Evolutionary conservation across 345 rosid species (phyloP).

Genomic region (Melaleuca alternifolia): DNA sequence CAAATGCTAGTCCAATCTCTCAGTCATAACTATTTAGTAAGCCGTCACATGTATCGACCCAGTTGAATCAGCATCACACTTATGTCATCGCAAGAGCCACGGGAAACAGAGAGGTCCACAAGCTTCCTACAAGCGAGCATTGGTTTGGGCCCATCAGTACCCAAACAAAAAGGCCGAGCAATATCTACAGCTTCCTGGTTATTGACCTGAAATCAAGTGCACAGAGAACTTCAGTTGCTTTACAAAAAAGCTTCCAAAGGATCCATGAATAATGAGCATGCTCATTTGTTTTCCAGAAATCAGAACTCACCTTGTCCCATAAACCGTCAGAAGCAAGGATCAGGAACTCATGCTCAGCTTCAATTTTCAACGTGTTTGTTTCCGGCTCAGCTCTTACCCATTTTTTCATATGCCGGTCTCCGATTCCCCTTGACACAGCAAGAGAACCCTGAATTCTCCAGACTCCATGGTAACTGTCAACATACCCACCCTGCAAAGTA

Average conservation of each 20-base stretch:
- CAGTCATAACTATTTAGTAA: neutral
- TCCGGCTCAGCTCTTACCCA: slow-evolving; percentile 97
- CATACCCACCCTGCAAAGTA: slow-evolving; percentile 65
- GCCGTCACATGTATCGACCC: slow-evolving; percentile 16
- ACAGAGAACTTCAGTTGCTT: neutral
- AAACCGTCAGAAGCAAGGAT: slow-evolving; percentile 94
- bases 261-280: neutral
- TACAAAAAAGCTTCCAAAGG: neutral
- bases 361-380: slow-evolving; percentile 35
- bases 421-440: slow-evolving; percentile 83
- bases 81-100: slow-evolving; percentile 69
- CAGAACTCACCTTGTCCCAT: slow-evolving; percentile 72
- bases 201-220: slow-evolving; percentile 35
- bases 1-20: neutral
- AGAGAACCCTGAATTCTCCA: slow-evolving; percentile 91
- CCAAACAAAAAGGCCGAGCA: slow-evolving; percentile 39
- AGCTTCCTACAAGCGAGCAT: slow-evolving; percentile 69
- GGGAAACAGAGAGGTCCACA: slow-evolving; percentile 48
- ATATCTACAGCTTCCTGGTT: slow-evolving; percentile 89
- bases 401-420: slow-evolving; percentile 57
- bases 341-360: slow-evolving; percentile 58
- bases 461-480: slow-evolving; percentile 56
- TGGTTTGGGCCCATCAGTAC: slow-evolving; percentile 25
- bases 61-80: slow-evolving; percentile 66
- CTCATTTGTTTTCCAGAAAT: neutral